phyloP scores from a whole-genome alignment of 345 rosid species.

The Populus nigra region DNA sequence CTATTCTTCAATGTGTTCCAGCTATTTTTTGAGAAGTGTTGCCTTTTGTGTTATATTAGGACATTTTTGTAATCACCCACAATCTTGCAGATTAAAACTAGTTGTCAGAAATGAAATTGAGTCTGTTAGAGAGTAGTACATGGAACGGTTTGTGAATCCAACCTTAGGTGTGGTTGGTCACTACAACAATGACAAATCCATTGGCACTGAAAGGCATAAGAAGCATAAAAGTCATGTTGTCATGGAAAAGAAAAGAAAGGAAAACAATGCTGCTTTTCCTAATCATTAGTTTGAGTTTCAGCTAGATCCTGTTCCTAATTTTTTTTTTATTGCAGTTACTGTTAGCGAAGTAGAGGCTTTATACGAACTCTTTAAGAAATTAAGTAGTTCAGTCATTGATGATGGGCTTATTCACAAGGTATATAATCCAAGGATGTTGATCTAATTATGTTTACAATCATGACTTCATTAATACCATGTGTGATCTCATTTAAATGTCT shows the following conservation, averaged over 20 bases:
- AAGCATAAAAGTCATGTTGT: neutral
- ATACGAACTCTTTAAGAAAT: conserved; percentile 71
- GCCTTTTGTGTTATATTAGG: neutral
- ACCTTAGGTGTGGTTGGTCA: neutral
- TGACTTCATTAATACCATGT: neutral
- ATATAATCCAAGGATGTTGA: neutral
- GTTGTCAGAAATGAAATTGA: neutral
- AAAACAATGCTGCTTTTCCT: neutral
- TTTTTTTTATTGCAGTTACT: conserved; percentile 51
- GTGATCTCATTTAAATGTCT: neutral
- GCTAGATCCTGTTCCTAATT: neutral
- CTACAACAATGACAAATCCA: neutral
- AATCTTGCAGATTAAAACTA: neutral
- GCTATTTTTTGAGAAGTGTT: neutral
- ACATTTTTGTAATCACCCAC: neutral
- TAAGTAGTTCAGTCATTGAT: conserved; percentile 76
- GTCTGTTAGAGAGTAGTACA: neutral
- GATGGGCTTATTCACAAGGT: conserved; percentile 96
- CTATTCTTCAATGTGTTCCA: neutral
- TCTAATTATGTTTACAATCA: neutral
- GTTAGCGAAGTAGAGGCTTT: conserved; percentile 77
- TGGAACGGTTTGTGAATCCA: neutral
- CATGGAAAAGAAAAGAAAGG: neutral
- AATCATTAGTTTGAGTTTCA: neutral
- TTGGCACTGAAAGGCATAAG: neutral